Conservation (phyloP, 2,329 filamentous ascomycete genomes). For the Sarocladium oryzae region DNA sequence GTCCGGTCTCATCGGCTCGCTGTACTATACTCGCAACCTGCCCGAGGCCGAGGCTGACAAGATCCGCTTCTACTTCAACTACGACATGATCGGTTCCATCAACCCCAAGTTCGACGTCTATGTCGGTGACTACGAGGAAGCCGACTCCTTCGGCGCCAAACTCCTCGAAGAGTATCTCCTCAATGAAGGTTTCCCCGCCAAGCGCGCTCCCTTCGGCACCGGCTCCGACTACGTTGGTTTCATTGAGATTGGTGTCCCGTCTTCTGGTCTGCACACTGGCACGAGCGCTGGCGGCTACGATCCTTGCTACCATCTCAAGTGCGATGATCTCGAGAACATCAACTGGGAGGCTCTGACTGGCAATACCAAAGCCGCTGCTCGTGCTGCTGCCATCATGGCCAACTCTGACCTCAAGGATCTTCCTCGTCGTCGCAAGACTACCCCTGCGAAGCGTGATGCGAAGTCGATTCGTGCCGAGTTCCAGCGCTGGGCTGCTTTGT, state of each 20-base stretch:
- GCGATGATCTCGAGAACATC: slow-evolving; percentile 28
- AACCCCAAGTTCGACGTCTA: slow-evolving; percentile 33
- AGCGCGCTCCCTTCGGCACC: slow-evolving; percentile 24
- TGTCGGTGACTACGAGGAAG: slow-evolving; percentile 29
- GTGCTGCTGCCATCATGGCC: slow-evolving; percentile 33
- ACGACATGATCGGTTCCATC: slow-evolving; percentile 59
- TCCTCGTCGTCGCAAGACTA: slow-evolving; percentile 14
- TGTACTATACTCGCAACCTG: slow-evolving; percentile 31
- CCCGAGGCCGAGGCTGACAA: slow-evolving; percentile 37
- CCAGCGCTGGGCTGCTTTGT: slow-evolving; percentile 4
- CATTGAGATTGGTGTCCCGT: slow-evolving; percentile 31
- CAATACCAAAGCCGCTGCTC: slow-evolving; percentile 35
- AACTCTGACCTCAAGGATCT: slow-evolving; percentile 16
- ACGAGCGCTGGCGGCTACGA: slow-evolving; percentile 24
- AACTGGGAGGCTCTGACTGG: slow-evolving; percentile 25
- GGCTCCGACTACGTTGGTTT: slow-evolving; percentile 37
- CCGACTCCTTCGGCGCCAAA: slow-evolving; percentile 26
- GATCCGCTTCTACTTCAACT: slow-evolving; percentile 63
- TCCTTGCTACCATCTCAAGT: slow-evolving; percentile 26
- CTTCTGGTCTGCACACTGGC: slow-evolving; percentile 34
- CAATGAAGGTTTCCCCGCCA: slow-evolving; percentile 22
- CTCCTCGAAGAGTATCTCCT: slow-evolving; percentile 22
- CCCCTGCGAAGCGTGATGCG: slow-evolving; percentile 2
- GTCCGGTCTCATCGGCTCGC: slow-evolving; percentile 38
- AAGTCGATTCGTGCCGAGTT: not conserved